Conservation (phyloP, 208 protist genomes). For the Crithidia brevicula region DNA sequence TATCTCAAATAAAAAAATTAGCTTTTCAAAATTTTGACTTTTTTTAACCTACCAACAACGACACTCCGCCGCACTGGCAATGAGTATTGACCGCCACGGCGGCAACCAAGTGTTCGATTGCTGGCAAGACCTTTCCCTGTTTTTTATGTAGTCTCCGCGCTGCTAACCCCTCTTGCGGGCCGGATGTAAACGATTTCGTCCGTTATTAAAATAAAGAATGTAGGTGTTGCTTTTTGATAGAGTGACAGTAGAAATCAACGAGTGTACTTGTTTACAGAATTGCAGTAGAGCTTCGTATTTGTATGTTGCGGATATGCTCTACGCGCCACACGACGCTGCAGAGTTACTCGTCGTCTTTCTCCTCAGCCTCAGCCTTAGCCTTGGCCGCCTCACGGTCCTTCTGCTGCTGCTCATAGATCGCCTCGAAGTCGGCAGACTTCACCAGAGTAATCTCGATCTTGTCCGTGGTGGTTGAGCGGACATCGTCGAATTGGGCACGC, state of each 20-base stretch:
- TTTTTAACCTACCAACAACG: slow-evolving; percentile 6
- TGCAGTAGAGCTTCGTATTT: not conserved
- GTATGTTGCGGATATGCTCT: not conserved
- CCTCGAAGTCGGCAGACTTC: slow-evolving; percentile 83
- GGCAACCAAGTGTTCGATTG: not conserved
- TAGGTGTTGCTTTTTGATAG: slow-evolving; percentile 2
- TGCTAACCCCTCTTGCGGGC: not conserved
- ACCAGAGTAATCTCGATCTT: slow-evolving; percentile 82
- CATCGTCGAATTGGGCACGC: slow-evolving; percentile 68
- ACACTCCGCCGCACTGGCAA: not conserved
- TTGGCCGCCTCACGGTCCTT: slow-evolving; percentile 53
- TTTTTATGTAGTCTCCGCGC: not conserved
- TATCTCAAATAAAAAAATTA: not conserved
- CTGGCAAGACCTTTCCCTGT: not conserved
- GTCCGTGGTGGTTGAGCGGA: slow-evolving; percentile 65
- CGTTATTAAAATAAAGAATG: slow-evolving; percentile 10
- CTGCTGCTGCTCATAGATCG: slow-evolving; percentile 82
- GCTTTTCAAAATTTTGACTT: slow-evolving; percentile 1
- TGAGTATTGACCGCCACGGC: slow-evolving; percentile 4
- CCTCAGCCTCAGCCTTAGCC: slow-evolving; percentile 24
- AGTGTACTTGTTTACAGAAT: slow-evolving; percentile 15
- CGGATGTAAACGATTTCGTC: slow-evolving; percentile 2
- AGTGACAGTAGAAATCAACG: not conserved
- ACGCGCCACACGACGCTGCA: not conserved
- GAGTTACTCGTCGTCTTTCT: slow-evolving; percentile 20